Base-by-base conservation (phyloP, 139 green algal species). In the Penium margaritaceum region DNA sequence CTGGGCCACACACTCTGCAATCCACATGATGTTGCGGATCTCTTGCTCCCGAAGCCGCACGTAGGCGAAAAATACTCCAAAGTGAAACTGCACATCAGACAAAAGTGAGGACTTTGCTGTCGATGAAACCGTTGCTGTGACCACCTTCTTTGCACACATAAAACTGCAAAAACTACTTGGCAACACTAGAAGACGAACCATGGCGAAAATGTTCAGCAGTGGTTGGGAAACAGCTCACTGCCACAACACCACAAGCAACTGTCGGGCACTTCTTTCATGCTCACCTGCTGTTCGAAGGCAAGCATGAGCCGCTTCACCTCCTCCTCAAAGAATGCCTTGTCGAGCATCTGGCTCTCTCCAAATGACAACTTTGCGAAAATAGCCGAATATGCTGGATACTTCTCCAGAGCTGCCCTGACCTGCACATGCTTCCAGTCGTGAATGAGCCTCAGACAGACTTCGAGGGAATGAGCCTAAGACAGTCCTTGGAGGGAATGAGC, bases 11-110 rank as follows among this genome's bases (percentile, higher is more conserved):
- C 83, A 87, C 60, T 87, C 83, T 24, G 83, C 19, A 39, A 87
- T 77, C 83, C 83, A 87, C 83, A 87, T 87, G 14, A 87, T n/a
- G 54, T 87, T 87, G 19, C 83, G 67, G 37, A 87, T 77, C 65
- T 87, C 83, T 60, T 87, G 82, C 64, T 87, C 83, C n/a, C 71
- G 38, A 36, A 87, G 38, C 41, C 75, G 61, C 15, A 85, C 39
- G 60, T 86, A 87, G 0, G 83, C 70, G 60, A 84, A 87, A 38
- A 87, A 87, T 12, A 81, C 67, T 32, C 58, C 81, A 51, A 82
- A 87, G 43, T 87, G 77, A 54, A 87, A 87, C 78, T 87, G 82
- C 57, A 80, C 2, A 19, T 14, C 21, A 51, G 33, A 69, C 19
- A 7, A 2, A 69, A 36, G 29, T 33, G 0, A 34, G 51, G 14